phyloP scores from a whole-genome alignment of 345 rosid species.

The Nephelium lappaceum region DNA sequence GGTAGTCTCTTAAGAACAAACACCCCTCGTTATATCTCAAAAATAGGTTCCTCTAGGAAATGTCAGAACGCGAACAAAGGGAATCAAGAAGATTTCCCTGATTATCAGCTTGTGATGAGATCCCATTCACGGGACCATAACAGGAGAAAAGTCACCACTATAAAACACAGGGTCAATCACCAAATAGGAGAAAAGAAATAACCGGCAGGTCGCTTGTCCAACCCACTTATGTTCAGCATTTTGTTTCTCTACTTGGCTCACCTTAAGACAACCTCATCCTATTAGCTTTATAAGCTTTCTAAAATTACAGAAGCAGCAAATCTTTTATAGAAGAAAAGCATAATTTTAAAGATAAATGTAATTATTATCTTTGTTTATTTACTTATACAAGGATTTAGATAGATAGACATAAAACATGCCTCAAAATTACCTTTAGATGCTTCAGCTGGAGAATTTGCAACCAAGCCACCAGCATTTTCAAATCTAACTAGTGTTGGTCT shows the following conservation, averaged over 20 bases:
- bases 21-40: too few species aligned
- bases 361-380: slow-evolving; percentile 7
- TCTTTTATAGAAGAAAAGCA: neutral
- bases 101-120: too few species aligned
- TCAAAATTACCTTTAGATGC: slow-evolving; percentile 63
- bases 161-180: neutral
- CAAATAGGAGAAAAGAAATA: neutral
- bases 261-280: neutral
- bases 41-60: too few species aligned
- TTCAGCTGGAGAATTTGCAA: slow-evolving; percentile 73
- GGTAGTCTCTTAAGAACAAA: too few species aligned
- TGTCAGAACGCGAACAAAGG: too few species aligned
- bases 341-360: slow-evolving; percentile 4
- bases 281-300: slow-evolving; percentile 1
- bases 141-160: neutral
- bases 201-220: neutral
- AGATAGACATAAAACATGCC: slow-evolving; percentile 5
- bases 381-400: slow-evolving; percentile 7
- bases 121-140: too few species aligned
- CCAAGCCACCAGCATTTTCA: slow-evolving; percentile 73
- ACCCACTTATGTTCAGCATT: neutral
- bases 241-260: neutral
- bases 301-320: neutral
- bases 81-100: too few species aligned
- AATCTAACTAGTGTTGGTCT: slow-evolving; percentile 75